A percentile compares a stretch with the other conserved stretches of the same genome.
These are phyloP conservation scores for Plantago elongata DNA, from an alignment of 257 asterid genomes.

Conservation along the genomic window DNA sequence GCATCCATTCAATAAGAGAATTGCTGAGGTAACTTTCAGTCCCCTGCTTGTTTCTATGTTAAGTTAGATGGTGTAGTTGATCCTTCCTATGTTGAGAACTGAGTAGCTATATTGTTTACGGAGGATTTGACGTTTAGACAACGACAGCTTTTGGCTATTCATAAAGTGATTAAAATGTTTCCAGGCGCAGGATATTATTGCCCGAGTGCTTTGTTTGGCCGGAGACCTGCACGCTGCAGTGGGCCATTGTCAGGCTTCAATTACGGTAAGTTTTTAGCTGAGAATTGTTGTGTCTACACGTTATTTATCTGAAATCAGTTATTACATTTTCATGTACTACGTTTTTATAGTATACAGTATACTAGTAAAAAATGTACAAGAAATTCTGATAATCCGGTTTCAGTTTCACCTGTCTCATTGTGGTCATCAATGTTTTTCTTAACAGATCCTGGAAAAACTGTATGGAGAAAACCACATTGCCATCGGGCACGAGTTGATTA, in stretches of 20 bases:
- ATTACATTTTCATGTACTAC: no score
- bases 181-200: slow-evolving; percentile 77
- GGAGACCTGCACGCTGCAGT: slow-evolving; percentile 63
- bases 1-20: slow-evolving; percentile 77
- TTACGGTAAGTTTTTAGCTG: slow-evolving; percentile 39
- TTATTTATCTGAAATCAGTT: no score
- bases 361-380: no score
- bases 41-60: slow-evolving; percentile 5
- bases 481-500: slow-evolving; percentile 75
- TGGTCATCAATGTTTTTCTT: slow-evolving; percentile 7
- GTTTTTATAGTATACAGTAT: no score
- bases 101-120: neutral
- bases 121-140: slow-evolving; percentile 5
- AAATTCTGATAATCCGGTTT: no score
- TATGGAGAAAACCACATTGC: slow-evolving; percentile 68
- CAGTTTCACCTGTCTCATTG: neutral
- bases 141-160: slow-evolving; percentile 1
- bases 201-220: slow-evolving; percentile 62
- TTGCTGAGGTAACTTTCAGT: slow-evolving; percentile 63
- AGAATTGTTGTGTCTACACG: neutral
- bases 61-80: neutral
- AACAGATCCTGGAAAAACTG: slow-evolving; percentile 73
- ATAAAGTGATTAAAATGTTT: slow-evolving; percentile 12
- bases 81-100: slow-evolving; percentile 1
- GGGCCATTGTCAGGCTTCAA: slow-evolving; percentile 72